phyloP scores from a whole-genome alignment of 108 stramenopile genomes.

The Nitzschia palea region DNA sequence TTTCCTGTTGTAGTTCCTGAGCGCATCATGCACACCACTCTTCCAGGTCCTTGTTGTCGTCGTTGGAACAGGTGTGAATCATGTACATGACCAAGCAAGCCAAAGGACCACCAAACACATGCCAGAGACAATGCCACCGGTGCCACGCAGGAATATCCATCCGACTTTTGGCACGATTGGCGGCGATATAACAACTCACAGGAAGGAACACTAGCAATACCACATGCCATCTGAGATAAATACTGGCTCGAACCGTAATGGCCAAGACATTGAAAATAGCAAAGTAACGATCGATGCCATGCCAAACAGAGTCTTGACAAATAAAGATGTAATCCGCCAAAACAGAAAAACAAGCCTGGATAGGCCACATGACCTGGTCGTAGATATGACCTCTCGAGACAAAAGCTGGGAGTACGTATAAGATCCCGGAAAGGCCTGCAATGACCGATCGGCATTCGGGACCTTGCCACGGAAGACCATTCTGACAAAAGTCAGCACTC shows the following conservation, averaged over 20 bases:
- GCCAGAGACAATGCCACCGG: conserved; percentile 20
- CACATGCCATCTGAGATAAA: not conserved
- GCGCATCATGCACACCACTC: no score
- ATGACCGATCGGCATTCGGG: conserved; percentile 14
- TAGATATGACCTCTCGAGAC: not conserved
- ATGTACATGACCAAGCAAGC: conserved; percentile 4
- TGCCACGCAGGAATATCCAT: conserved; percentile 15
- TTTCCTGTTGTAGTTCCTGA: no score
- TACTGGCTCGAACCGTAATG: not conserved
- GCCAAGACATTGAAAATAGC: conserved; percentile 4
- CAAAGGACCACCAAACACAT: conserved; percentile 2
- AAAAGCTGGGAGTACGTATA: conserved; percentile 19
- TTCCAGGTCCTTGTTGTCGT: not conserved
- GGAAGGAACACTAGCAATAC: not conserved
- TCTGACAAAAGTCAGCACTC: conserved; percentile 12
- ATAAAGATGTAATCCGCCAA: conserved; percentile 29
- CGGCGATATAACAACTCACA: conserved; percentile 3
- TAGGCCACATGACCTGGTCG: conserved; percentile 18
- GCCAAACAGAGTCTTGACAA: conserved; percentile 3
- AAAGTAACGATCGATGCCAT: conserved; percentile 28
- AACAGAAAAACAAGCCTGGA: conserved; percentile 16
- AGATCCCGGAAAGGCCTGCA: conserved; percentile 13
- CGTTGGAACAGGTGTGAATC: conserved; percentile 3
- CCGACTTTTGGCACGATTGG: conserved; percentile 16
- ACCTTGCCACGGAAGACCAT: conserved; percentile 26